Base-by-base conservation (phyloP, 805 yeast species). In the Torulaspora maleeae region DNA sequence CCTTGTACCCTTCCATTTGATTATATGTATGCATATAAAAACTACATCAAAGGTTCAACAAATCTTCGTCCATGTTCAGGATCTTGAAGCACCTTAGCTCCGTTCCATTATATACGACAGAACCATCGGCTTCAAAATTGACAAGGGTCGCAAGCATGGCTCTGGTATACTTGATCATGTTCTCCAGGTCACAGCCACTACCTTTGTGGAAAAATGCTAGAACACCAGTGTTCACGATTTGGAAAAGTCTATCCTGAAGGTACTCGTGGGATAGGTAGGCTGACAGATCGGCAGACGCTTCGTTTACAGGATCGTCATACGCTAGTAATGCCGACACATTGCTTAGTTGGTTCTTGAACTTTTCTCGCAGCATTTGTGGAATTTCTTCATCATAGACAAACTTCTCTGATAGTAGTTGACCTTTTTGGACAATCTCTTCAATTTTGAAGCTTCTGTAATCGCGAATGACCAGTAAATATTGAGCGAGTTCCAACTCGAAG, bases 261-360 rank as follows among this genome's bases (percentile, higher is more conserved):
- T 54, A 63, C 22, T 61, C 64, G 4, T 51, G 45, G 2, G 60
- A 49, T 19, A 64, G 37, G 33, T 54, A 60, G 7, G 45, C 44
- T 1, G 59, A 42, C 13, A 63, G 32, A 24, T 60, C 66, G 4
- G 53, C 58, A 16, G 63, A 61, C 4, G 62, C 68, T 27, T 70
- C 73, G 8, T 57, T 60, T 3, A 73, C 59, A 0, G 83, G 82
- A 42, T 78, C 67, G 8, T 72, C 72, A 50, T 73, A 80, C 3
- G 83, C 80, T 37, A 80, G 56, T 24, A 81, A 59, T 2, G 78
- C 67, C 6, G 78, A 76, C 0, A 79, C 66, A 35, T 75, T 74
- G 32, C 70, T 66, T 25, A 81, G 54, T 47, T 66, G 64, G 6
- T 64, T 61, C 25, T 63, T 66, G 33, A 69, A 67, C n/a, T 56